Base-by-base conservation (phyloP, 257 asterid genomes). In the Parsonsia alboflavescens region DNA sequence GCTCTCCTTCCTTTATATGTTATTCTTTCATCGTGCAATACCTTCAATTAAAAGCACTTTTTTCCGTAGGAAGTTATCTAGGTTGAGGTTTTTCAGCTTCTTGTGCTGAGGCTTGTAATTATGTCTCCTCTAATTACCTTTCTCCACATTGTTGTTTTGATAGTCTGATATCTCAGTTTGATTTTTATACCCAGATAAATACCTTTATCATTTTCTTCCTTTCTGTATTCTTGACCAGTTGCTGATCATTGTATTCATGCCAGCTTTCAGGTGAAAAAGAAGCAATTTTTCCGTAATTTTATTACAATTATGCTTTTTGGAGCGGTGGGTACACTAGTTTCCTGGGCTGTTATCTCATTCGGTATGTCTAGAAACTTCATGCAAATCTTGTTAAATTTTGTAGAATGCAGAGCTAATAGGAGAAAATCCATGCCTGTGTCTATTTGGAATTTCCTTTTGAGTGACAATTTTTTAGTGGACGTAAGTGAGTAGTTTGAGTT, bases 191-290 rank as follows among this genome's bases (percentile, higher is more conserved):
- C 15, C 4, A 17, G 49, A 64, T 7, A 7, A 0, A 39, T 39
- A 39, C 39, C 39, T 65, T 39, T 0, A 19, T 19, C 6, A 19
- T 22, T 17, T 36, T 36, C n/a, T 16, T 2, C 19, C 17, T 8
- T 16, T n/a, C 26, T 19, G 46, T 7, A 39, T 39, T 17, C 5
- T 68, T 66, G 11, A 53, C 58, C 45, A 21, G 58, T 52, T 54
- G 9, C 15, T 42, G 6, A 21, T 68, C 16, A 71, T 16, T 36
- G 44, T 63, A 61, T 70, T 45, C 19, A 30, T 76, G 28, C 16
- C 87, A 84, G 87, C 75, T 84, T 84, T 49, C 87, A 81, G 80
- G 87, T 84, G 58, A 84, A 84, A 79, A 84, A 84, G 84, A 84
- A 84, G 79, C 84, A 84, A 39, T 84, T 84, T 79, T 84, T 84